phyloP scores from a whole-genome alignment of 2,329 filamentous ascomycete genomes.

The Incumbomyces delicatus region DNA sequence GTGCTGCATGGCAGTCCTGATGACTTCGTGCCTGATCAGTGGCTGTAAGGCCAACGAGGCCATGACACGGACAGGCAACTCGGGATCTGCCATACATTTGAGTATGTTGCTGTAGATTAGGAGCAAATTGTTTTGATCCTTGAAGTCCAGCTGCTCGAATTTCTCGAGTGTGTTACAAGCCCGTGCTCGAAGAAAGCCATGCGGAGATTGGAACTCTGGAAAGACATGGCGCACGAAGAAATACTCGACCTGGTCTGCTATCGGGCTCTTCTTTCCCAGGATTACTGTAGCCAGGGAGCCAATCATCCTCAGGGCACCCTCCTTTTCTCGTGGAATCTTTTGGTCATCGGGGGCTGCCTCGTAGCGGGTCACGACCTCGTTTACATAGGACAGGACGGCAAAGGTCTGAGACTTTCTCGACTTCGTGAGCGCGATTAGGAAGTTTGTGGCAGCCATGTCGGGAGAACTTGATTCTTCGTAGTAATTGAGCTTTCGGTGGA shows the following conservation, averaged over 20 bases:
- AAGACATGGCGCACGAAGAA: conserved; percentile 98
- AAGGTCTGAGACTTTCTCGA: conserved; percentile 91
- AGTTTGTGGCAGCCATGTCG: conserved; percentile 92
- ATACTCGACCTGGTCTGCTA: conserved; percentile 94
- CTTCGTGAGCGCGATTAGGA: conserved; percentile 90
- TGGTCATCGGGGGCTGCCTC: conserved; percentile 73
- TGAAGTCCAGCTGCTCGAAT: conserved; percentile 94
- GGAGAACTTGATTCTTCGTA: conserved; percentile 95
- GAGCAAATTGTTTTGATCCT: conserved; percentile 89
- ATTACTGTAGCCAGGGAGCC: conserved; percentile 90
- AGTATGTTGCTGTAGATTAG: conserved; percentile 95
- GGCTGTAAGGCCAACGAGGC: conserved; percentile 90
- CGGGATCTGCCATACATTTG: conserved; percentile 91
- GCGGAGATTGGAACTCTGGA: conserved; percentile 86
- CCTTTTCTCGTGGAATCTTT: conserved; percentile 92
- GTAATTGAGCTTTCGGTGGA: conserved; percentile 94
- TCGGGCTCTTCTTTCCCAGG: conserved; percentile 94
- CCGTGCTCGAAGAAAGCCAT: conserved; percentile 85
- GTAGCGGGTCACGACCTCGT: conserved; percentile 87
- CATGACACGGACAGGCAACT: conserved; percentile 85
- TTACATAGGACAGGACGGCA: conserved; percentile 87
- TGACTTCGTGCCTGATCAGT: conserved; percentile 88
- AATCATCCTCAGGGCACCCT: conserved; percentile 94
- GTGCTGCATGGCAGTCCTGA: conserved; percentile 89
- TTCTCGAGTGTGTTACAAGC: conserved; percentile 97